These are phyloP conservation scores for Panicum virgatum DNA, from an alignment of 202 grass and related monocot genomes.

Conservation along the genomic window DNA sequence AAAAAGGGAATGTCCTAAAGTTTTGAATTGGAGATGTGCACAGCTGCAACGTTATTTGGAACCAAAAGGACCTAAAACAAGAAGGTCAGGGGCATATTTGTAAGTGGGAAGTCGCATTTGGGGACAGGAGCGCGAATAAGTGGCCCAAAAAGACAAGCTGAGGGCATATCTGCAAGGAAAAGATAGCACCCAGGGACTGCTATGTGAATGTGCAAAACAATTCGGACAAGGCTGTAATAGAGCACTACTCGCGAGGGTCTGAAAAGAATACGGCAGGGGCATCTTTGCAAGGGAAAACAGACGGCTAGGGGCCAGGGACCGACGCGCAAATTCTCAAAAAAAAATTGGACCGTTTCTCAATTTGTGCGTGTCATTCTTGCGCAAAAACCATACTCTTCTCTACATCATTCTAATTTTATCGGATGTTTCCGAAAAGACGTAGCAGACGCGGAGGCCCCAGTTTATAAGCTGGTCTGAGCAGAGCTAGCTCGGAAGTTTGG, in stretches of 20 bases:
- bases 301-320: no score
- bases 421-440: slow-evolving; percentile 50
- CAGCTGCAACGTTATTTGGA: neutral
- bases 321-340: no score
- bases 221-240: neutral
- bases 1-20: neutral
- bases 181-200: neutral
- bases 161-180: neutral
- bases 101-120: neutral
- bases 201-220: neutral
- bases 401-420: slow-evolving; percentile 70
- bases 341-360: no score
- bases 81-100: no score
- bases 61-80: no score
- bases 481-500: rapidly evolving
- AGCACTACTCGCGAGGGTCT: no score
- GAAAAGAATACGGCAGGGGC: neutral
- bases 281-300: neutral
- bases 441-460: no score
- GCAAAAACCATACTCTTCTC: no score
- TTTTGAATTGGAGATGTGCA: neutral
- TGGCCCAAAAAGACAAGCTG: neutral
- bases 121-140: neutral
- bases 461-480: neutral
- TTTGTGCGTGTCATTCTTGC: no score